Evolutionary conservation across 2,329 filamentous ascomycete genomes (phyloP).

Genomic region (Colletotrichum falcatum): DNA sequence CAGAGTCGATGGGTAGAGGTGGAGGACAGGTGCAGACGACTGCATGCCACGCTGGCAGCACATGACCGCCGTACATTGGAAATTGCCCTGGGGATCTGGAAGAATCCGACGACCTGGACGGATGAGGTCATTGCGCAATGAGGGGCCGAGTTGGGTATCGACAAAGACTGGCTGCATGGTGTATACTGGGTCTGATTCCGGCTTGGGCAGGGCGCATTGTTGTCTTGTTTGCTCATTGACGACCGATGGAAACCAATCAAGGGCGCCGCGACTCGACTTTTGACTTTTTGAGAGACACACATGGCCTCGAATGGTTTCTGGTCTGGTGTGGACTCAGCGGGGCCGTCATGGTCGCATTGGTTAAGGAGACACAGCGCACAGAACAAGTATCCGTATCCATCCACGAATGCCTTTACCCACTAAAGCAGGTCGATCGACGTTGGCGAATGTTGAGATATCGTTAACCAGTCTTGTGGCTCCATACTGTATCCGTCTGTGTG

Average conservation of each 20-base stretch:
- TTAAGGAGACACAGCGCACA: conserved; percentile 12
- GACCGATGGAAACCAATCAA: conserved; percentile 9
- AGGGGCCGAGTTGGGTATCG: conserved; percentile 34
- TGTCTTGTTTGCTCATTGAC: conserved; percentile 33
- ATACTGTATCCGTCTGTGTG: conserved; percentile 7
- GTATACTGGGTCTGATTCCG: background rate
- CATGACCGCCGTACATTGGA: conserved; percentile 23
- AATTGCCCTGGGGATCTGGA: conserved; percentile 18
- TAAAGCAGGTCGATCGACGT: conserved; percentile 21
- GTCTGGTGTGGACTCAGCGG: conserved; percentile 21
- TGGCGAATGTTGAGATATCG: conserved; percentile 4
- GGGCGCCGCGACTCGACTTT: conserved; percentile 1
- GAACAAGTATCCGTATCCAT: conserved; percentile 11
- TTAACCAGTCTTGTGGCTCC: conserved; percentile 24
- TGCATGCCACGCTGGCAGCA: conserved; percentile 44
- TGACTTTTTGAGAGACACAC: conserved; percentile 4
- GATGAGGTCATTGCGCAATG: conserved; percentile 40
- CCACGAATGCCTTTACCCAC: conserved; percentile 13
- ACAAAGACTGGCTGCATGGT: conserved; percentile 16
- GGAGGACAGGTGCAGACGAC: conserved; percentile 34
- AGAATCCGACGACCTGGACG: conserved; percentile 37
- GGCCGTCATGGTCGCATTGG: conserved; percentile 23
- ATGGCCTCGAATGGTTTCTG: background rate
- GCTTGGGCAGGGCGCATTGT: conserved; percentile 16
- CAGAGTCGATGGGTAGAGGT: conserved; percentile 29